phyloP scores from a whole-genome alignment of 1,284 basidiomycete genomes.

The Testicularia cyperi region DNA sequence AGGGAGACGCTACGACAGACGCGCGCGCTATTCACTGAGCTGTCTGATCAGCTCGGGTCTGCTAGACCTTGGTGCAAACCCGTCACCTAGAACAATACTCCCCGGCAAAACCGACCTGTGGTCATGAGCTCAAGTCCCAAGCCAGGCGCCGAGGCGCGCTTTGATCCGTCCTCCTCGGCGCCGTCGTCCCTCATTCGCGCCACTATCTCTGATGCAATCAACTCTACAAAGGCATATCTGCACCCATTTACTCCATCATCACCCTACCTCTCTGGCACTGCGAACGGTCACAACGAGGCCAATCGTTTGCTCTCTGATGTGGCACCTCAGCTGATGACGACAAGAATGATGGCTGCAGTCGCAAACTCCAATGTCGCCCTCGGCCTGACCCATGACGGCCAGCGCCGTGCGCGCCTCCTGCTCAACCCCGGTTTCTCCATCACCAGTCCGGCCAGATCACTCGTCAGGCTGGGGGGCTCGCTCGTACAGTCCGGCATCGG shows the following conservation, averaged over 20 bases:
- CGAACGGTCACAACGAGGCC: slow-evolving; percentile 24
- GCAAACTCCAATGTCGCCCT: slow-evolving; percentile 47
- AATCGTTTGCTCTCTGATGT: slow-evolving; percentile 55
- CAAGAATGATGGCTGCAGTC: slow-evolving; percentile 54
- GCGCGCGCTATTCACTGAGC: too few relatives aligned
- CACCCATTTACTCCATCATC: slow-evolving; percentile 39
- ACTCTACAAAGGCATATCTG: slow-evolving; percentile 45
- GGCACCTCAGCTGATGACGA: slow-evolving; percentile 58
- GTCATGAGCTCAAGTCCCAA: background rate
- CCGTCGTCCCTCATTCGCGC: slow-evolving; percentile 27
- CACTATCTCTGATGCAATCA: slow-evolving; percentile 38
- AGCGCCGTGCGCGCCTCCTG: slow-evolving; percentile 41
- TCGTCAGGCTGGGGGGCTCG: slow-evolving; percentile 51
- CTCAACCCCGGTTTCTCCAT: slow-evolving; percentile 48
- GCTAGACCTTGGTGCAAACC: too few relatives aligned
- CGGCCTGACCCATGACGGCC: slow-evolving; percentile 36
- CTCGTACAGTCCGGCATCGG: slow-evolving; percentile 45
- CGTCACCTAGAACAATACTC: too few relatives aligned
- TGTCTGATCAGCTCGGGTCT: too few relatives aligned
- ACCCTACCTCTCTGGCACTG: slow-evolving; percentile 25
- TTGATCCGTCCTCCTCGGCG: background rate
- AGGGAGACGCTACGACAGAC: too few relatives aligned
- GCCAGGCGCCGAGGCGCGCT: background rate
- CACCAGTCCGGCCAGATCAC: slow-evolving; percentile 50
- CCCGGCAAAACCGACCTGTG: too few relatives aligned